Base-by-base conservation (phyloP, 2,329 filamentous ascomycete genomes). In the Aspergillus pseudonomiae region DNA sequence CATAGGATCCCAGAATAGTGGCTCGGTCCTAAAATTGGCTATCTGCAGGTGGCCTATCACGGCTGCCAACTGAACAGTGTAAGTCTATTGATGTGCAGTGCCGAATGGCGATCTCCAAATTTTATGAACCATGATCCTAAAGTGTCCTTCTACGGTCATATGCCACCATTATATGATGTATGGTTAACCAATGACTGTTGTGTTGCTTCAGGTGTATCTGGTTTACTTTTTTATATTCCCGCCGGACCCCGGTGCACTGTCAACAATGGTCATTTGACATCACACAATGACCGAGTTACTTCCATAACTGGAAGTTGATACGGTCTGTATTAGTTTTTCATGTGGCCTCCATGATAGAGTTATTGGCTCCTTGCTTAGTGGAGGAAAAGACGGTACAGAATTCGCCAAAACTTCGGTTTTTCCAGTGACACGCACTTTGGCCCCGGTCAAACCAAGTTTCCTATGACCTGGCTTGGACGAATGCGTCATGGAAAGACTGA, bases 401-500 rank as follows among this genome's bases (percentile, higher is more conserved):
- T 14, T 19, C 11, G 32, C 30, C 10, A 36, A 26, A 24, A 9
- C n/a, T 26, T 39, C 52, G 21, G 26, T 19, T 36, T 21, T 36
- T 6, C 52, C 52, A n/a, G 32, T 24, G 52, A 39, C 24, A 39
- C 21, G 11, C n/a, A 16, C 14, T 24, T 55, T 34, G 52, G 7
- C 14, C 32, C 14, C 52, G 52, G 52, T 39, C 52, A 21, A 39
- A 21, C 52, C 32, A 26, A 55, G 34, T 26, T 55, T 55, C 32
- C n/a, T 16, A 39, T 19, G 32, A 3, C n/a, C 30, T 41, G 52
- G n/a, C 52, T 39, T 55, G 52, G 52, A 55, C 52, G 52, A 39
- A 55, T 55, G 52, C 52, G 52, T 55, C 52, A 55, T 55, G 52
- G 52, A 39, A 39, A 24, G 19, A 26, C n/a, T 55, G 32, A 34